Evolutionary conservation across 2,329 filamentous ascomycete species (phyloP).

Genomic region (Dactylellina parvicollis): DNA sequence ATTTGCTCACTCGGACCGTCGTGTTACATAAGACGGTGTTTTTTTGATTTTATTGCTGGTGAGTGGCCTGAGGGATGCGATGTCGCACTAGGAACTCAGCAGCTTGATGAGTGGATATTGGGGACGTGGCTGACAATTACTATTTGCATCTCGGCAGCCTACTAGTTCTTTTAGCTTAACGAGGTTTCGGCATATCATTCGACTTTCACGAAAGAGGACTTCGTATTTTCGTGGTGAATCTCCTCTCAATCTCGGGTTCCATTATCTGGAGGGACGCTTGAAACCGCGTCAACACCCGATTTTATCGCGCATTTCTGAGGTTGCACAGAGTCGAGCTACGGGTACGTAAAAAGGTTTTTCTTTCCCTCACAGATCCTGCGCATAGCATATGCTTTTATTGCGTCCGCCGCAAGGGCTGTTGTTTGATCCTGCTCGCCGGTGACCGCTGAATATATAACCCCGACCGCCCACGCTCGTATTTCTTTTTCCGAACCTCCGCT

Average conservation of each 20-base stretch:
- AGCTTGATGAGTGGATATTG: slow-evolving; percentile 6
- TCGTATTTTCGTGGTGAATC: not conserved
- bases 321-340: slow-evolving; percentile 29
- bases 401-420: no score
- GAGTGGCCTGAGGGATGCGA: slow-evolving; percentile 7
- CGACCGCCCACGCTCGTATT: slow-evolving; percentile 53
- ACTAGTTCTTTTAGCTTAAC: slow-evolving; percentile 3
- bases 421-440: slow-evolving; percentile 28
- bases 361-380: slow-evolving; percentile 29
- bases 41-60: slow-evolving; percentile 10
- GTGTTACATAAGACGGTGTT: no score
- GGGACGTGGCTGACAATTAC: slow-evolving; percentile 30
- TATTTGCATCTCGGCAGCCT: not conserved
- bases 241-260: not conserved
- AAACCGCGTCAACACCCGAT: not conserved
- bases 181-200: slow-evolving; percentile 22
- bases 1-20: not conserved
- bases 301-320: slow-evolving; percentile 11
- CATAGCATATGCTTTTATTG: slow-evolving; percentile 11
- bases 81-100: slow-evolving; percentile 9
- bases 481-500: slow-evolving; percentile 54
- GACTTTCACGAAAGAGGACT: not conserved
- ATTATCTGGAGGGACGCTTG: not conserved
- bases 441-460: slow-evolving; percentile 48
- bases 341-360: slow-evolving; percentile 42